Evolutionary conservation across 257 asterid genomes (phyloP), one percentile per base, ranked within the genome.

Genomic region (Rubia yunnanensis): DNA sequence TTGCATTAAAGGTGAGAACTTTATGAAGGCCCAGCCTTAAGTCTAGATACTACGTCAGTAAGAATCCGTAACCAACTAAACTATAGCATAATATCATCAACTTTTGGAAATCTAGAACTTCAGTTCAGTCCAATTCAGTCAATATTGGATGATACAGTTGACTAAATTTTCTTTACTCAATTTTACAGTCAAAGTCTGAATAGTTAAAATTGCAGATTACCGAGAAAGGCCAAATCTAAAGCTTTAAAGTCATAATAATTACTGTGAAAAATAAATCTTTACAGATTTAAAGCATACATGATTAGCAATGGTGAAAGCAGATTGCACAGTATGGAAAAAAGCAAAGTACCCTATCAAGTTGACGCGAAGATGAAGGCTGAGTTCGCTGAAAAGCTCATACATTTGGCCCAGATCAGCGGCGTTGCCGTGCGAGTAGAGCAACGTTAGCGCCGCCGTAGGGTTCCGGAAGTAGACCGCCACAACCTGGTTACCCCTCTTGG

Each of bases 321-420:
- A 26, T 3, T 32, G n/a, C n/a, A n/a, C n/a, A 52, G 10, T 22
- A 20, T 7, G 8, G 57, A 75, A 60, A 75, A 60, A 57, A 35
- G 14, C 3, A 5, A 18, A 56, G 71, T 82, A 92, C 98, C 98
- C 98, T 86, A 92, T 79, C 78, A 92, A 80, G 81, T 92, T 92
- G 80, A 92, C 92, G 36, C 89, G 80, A 22, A 92, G 91, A 80
- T 86, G 96, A 60, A 81, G 73, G 82, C 98, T 92, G 70, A 92
- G 94, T 70, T 92, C 98, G 72, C 66, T 67, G 79, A 86, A 92
- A 59, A 92, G 89, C 56, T 85, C 98, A 63, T 81, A 86, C 98
- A 92, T 92, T 83, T 92, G 98, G 60, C 98, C 98, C 62, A 91
- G 85, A 86, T 91, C 98, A 73, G 98, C 96, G n/a, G 98, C 98